phyloP scores from a whole-genome alignment of 164 flowering plant genomes.

The Dillenia suffruticosa region DNA sequence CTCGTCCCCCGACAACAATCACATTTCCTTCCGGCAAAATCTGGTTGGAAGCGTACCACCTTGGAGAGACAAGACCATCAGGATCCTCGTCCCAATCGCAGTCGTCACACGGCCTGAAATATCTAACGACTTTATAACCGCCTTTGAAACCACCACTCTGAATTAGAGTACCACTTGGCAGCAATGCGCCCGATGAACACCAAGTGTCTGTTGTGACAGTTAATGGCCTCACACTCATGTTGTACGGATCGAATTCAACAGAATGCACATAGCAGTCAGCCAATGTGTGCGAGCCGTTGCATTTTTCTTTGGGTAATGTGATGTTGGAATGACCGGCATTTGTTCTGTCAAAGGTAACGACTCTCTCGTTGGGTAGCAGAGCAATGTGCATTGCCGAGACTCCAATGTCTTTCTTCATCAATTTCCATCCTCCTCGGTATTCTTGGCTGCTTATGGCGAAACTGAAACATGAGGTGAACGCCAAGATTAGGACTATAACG shows the following conservation, averaged over 20 bases:
- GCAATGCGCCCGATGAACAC: slow-evolving; percentile 54
- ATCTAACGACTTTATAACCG: slow-evolving; percentile 32
- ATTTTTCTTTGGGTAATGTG: slow-evolving; percentile 19
- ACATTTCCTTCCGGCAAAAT: slow-evolving; percentile 30
- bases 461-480: slow-evolving; percentile 1
- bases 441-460: not conserved
- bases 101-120: slow-evolving; percentile 22
- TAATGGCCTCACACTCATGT: slow-evolving; percentile 28
- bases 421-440: slow-evolving; percentile 22
- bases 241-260: slow-evolving; percentile 24
- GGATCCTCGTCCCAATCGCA: slow-evolving; percentile 47
- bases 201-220: slow-evolving; percentile 36
- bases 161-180: slow-evolving; percentile 29
- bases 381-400: slow-evolving; percentile 38
- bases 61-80: slow-evolving; percentile 11
- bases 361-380: slow-evolving; percentile 25
- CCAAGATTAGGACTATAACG: not conserved
- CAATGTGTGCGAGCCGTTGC: slow-evolving; percentile 9
- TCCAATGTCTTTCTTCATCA: slow-evolving; percentile 17
- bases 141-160: slow-evolving; percentile 35
- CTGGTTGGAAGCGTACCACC: slow-evolving; percentile 57
- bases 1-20: slow-evolving; percentile 43
- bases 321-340: slow-evolving; percentile 38
- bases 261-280: slow-evolving; percentile 47
- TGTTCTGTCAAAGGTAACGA: slow-evolving; percentile 35